Conservation (phyloP, 2,329 filamentous ascomycete species). For the Colletotrichum sp. region DNA sequence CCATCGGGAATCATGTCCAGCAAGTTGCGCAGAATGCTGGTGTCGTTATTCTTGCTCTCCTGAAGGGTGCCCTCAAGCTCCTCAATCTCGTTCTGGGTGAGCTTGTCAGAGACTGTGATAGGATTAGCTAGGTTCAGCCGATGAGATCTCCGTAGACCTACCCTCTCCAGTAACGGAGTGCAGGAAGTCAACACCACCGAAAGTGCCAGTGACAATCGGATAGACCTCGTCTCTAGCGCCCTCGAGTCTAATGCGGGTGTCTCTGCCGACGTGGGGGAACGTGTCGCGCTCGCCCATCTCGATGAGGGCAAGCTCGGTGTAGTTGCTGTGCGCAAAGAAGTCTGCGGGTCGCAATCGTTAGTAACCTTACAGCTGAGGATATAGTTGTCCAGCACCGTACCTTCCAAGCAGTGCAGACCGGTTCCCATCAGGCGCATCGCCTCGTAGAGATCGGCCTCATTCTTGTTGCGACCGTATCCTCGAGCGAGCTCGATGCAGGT, state of each 20-base stretch:
- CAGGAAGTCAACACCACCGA: conserved; percentile 92
- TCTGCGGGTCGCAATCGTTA: conserved; percentile 52
- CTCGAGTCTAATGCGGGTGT: conserved; percentile 72
- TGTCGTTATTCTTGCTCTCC: conserved; percentile 66
- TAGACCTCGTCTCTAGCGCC: conserved; percentile 73
- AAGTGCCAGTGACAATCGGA: conserved; percentile 88
- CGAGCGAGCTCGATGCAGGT: conserved; percentile 82
- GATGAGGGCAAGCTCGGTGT: conserved; percentile 84
- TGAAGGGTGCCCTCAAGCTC: conserved; percentile 85
- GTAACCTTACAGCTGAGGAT: neutral
- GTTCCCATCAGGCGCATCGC: conserved; percentile 86
- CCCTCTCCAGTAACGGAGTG: conserved; percentile 80
- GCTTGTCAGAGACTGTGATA: conserved; percentile 79
- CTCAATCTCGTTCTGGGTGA: conserved; percentile 89
- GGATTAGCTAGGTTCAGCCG: conserved; percentile 17
- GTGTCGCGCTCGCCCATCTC: conserved; percentile 82
- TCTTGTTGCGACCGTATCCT: conserved; percentile 67
- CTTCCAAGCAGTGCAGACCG: conserved; percentile 86
- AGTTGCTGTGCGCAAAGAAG: conserved; percentile 93
- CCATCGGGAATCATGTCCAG: conserved; percentile 83
- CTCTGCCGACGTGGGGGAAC: conserved; percentile 85
- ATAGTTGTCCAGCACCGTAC: conserved; percentile 39
- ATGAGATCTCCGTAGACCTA: conserved; percentile 45
- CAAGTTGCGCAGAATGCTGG: conserved; percentile 78
- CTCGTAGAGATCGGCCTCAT: conserved; percentile 84